These are phyloP conservation scores for Hemileccinum rubropunctum DNA, from an alignment of 768 basidiomycete genomes.

Conservation along the genomic window DNA sequence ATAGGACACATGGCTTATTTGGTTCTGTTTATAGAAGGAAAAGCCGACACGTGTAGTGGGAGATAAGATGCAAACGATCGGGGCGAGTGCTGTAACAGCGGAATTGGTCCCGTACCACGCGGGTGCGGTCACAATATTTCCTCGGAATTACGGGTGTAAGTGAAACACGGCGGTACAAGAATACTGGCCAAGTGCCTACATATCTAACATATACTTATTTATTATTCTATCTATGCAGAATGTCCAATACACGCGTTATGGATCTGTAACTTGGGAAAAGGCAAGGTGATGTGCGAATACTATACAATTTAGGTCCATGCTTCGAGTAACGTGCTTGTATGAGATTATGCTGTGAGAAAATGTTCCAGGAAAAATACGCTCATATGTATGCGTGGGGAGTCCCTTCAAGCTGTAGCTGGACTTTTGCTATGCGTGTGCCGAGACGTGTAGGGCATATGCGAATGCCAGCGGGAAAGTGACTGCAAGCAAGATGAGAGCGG, in stretches of 20 bases:
- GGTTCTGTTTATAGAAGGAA: constrained; percentile 4
- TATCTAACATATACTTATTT: constrained; percentile 13
- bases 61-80: too few species aligned
- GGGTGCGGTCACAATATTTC: constrained; percentile 1
- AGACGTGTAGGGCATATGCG: constrained; percentile 14
- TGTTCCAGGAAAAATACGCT: neutral
- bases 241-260: constrained; percentile 10
- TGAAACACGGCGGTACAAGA: constrained; percentile 19
- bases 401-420: neutral
- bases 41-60: too few species aligned
- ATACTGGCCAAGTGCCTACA: constrained; percentile 8
- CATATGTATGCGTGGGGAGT: neutral
- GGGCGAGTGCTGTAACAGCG: neutral
- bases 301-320: constrained; percentile 17
- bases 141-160: constrained; percentile 7
- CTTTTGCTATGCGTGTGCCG: neutral
- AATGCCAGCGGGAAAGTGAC: constrained; percentile 18
- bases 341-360: constrained; percentile 8
- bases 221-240: constrained; percentile 9
- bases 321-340: constrained; percentile 7
- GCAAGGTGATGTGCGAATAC: constrained; percentile 1
- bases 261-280: too few species aligned
- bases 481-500: constrained; percentile 14
- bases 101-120: neutral
- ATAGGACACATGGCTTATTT: constrained; percentile 6